Conservation (phyloP, 2,329 filamentous ascomycete species). For the Incumbomyces lentus region DNA sequence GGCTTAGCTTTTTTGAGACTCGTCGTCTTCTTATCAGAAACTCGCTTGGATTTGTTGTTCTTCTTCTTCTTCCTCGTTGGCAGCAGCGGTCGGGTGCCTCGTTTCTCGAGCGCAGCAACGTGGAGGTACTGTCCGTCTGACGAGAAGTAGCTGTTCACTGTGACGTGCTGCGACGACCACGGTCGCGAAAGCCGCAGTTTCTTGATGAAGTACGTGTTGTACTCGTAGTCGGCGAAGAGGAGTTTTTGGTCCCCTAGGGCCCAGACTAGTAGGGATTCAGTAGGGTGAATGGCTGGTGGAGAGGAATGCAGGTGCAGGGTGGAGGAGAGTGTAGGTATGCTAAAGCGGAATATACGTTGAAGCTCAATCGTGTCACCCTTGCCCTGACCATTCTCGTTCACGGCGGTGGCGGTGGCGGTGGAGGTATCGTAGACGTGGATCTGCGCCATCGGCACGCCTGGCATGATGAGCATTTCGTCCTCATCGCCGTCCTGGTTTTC, state of each 20-base stretch:
- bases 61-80: neutral
- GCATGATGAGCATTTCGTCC: neutral
- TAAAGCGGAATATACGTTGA: neutral
- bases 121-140: neutral
- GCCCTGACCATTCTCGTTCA: too few species aligned
- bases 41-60: neutral
- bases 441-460: neutral
- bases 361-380: neutral
- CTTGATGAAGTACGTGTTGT: slow-evolving; percentile 3
- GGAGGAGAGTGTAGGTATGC: neutral
- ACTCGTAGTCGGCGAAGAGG: slow-evolving; percentile 40
- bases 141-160: neutral
- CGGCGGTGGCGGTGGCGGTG: neutral
- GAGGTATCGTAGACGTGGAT: slow-evolving; percentile 1
- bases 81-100: too few species aligned
- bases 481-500: neutral
- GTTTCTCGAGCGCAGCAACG: neutral
- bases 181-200: neutral
- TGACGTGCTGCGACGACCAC: neutral
- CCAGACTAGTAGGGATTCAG: neutral
- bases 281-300: neutral
- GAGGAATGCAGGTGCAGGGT: neutral
- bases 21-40: neutral
- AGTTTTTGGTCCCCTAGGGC: slow-evolving; percentile 36
- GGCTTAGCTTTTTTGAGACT: too few species aligned